phyloP scores from a whole-genome alignment of 306 rosid species.

The Medicago truncatula region DNA sequence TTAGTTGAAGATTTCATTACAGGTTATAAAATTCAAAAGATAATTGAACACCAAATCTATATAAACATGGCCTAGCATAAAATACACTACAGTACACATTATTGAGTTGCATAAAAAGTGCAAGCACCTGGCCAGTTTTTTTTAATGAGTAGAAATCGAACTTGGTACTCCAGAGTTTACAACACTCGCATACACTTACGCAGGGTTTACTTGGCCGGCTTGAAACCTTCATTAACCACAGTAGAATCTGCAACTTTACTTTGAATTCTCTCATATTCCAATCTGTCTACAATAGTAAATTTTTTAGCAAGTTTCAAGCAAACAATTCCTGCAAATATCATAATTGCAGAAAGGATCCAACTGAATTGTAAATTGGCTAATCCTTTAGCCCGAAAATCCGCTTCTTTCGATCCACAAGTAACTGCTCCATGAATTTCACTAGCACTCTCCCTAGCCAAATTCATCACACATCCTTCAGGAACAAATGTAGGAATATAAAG shows the following conservation, averaged over 20 bases:
- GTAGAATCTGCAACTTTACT: conserved; percentile 56
- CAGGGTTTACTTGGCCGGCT: conserved; percentile 47
- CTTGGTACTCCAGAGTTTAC: neutral
- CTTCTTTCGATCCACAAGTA: conserved; percentile 62
- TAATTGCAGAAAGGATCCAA: conserved; percentile 76
- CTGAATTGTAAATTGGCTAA: conserved; percentile 91
- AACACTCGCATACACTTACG: neutral
- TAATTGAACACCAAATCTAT: conserved; percentile 29
- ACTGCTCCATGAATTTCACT: conserved; percentile 67
- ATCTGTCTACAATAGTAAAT: conserved; percentile 45
- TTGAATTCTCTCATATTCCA: conserved; percentile 80
- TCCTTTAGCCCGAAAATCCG: conserved; percentile 77
- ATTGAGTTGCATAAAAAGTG: conserved; percentile 36
- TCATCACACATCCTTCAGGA: conserved; percentile 71
- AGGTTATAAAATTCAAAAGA: conserved; percentile 35
- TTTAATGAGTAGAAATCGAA: neutral
- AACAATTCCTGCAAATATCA: conserved; percentile 59
- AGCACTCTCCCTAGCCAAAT: conserved; percentile 35
- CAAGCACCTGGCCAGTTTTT: conserved; percentile 8
- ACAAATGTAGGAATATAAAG: conserved; percentile 71
- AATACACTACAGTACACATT: conserved; percentile 11
- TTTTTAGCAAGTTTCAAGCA: conserved; percentile 64
- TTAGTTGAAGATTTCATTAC: conserved; percentile 19
- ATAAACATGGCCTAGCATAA: neutral
- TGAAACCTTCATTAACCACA: conserved; percentile 51